Conservation (phyloP, 768 basidiomycete species). For the Hygrophoropsis aurantiaca region DNA sequence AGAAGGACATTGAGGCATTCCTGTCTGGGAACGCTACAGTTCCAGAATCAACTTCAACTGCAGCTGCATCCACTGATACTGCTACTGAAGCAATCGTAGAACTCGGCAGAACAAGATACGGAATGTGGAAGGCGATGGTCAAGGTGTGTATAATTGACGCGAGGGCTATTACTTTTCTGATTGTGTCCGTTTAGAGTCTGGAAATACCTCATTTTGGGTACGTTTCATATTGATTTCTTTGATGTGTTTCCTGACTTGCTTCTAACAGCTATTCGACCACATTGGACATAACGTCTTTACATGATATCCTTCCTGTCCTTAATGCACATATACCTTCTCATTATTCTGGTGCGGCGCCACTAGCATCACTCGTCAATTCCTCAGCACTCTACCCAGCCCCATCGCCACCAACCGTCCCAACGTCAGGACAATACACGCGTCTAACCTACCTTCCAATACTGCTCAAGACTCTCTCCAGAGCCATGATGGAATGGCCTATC, state of each 20-base stretch:
- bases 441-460: conserved; percentile 84
- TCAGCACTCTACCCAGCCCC: conserved; percentile 40
- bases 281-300: conserved; percentile 71
- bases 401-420: conserved; percentile 42
- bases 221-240: conserved; percentile 15
- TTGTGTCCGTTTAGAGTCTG: conserved; percentile 55
- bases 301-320: conserved; percentile 59
- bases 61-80: conserved; percentile 1
- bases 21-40: conserved; percentile 28
- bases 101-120: conserved; percentile 71
- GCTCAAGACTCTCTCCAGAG: conserved; percentile 75
- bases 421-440: conserved; percentile 55
- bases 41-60: not conserved
- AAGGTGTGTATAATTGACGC: conserved; percentile 47
- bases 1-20: conserved; percentile 67
- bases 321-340: conserved; percentile 70
- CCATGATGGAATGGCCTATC: conserved; percentile 85
- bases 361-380: conserved; percentile 40
- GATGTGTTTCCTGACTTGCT: conserved; percentile 4
- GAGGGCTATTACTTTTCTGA: not conserved
- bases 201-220: conserved; percentile 85
- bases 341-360: conserved; percentile 17
- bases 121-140: conserved; percentile 90
- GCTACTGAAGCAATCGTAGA: conserved; percentile 61
- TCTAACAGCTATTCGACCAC: conserved; percentile 64